Evolutionary conservation across 2,329 filamentous ascomycete genomes (phyloP).

Genomic region (Rhinocladiella similis): DNA sequence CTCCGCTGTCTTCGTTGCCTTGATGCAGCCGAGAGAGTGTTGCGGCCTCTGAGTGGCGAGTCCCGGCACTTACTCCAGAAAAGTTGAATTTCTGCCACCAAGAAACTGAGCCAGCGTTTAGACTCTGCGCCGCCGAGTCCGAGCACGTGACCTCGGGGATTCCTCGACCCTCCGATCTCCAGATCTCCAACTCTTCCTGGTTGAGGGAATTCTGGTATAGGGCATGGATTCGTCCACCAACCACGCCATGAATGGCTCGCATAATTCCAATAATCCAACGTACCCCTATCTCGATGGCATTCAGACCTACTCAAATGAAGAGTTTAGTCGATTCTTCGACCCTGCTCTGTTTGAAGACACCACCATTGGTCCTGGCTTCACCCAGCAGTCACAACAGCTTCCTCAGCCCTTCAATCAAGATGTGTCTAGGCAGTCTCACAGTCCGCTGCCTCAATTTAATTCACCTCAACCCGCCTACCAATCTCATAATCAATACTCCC

Average conservation of each 20-base stretch:
- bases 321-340: constrained; percentile 25
- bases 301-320: constrained; percentile 21
- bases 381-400: constrained; percentile 20
- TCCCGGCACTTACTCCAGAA: constrained; percentile 20
- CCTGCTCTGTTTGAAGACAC: constrained; percentile 27
- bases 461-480: constrained; percentile 15
- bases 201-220: background rate
- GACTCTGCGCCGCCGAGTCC: background rate
- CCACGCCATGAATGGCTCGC: constrained; percentile 16
- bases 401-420: constrained; percentile 25
- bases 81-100: constrained; percentile 1
- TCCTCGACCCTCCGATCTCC: background rate
- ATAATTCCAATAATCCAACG: constrained; percentile 15
- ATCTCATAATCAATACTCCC: constrained; percentile 20
- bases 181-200: background rate
- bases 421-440: constrained; percentile 21
- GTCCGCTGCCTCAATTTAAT: constrained; percentile 25
- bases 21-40: constrained; percentile 21
- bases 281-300: constrained; percentile 24
- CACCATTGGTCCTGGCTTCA: constrained; percentile 17
- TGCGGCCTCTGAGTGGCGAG: constrained; percentile 26
- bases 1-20: constrained; percentile 6
- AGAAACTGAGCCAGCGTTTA: background rate
- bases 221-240: constrained; percentile 22
- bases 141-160: background rate